A percentile compares a stretch with the other conserved stretches of the same genome.
These are phyloP conservation scores for Escovopsis sp. DNA, from an alignment of 2,329 filamentous ascomycete species.

Conservation along the genomic window DNA sequence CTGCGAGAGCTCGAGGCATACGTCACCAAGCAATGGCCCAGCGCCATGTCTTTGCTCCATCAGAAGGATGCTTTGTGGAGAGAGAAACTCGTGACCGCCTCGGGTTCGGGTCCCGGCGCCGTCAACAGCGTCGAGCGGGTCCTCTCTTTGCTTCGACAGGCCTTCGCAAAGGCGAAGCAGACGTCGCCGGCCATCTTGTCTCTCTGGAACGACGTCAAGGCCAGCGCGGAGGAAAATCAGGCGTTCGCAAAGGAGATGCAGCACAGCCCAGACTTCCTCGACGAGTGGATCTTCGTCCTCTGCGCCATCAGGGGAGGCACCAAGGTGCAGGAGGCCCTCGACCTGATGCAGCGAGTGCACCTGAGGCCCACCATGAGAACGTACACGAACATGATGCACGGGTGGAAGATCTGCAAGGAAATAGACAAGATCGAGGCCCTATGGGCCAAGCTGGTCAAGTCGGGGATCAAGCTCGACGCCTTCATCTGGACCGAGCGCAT, in stretches of 20 bases:
- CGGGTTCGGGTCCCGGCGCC: slow-evolving; percentile 7
- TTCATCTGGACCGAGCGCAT: slow-evolving; percentile 58
- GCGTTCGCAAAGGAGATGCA: slow-evolving; percentile 15
- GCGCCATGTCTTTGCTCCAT: slow-evolving; percentile 11
- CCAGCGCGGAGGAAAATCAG: slow-evolving; percentile 11
- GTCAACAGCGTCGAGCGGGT: slow-evolving; percentile 17
- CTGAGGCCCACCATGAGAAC: slow-evolving; percentile 46
- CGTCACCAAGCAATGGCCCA: slow-evolving; percentile 16
- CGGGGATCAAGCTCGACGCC: slow-evolving; percentile 46
- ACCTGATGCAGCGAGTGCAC: slow-evolving; percentile 30
- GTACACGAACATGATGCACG: slow-evolving; percentile 60
- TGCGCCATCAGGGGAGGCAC: slow-evolving; percentile 18
- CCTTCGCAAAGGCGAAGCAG: too few relatives aligned
- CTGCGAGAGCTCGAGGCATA: slow-evolving; percentile 12
- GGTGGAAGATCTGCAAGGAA: slow-evolving; percentile 48
- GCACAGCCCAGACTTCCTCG: slow-evolving; percentile 20
- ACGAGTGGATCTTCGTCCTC: slow-evolving; percentile 26
- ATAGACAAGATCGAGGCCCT: slow-evolving; percentile 45
- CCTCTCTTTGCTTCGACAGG: slow-evolving; percentile 1
- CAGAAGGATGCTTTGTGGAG: slow-evolving; percentile 12
- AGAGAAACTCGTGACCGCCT: background rate
- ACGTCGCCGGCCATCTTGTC: slow-evolving; percentile 6
- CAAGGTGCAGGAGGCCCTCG: slow-evolving; percentile 23
- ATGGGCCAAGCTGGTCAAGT: slow-evolving; percentile 48
- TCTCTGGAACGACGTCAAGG: slow-evolving; percentile 20